phyloP scores from a whole-genome alignment of 805 yeast species.

The Wickerhamomyces queroliae region DNA sequence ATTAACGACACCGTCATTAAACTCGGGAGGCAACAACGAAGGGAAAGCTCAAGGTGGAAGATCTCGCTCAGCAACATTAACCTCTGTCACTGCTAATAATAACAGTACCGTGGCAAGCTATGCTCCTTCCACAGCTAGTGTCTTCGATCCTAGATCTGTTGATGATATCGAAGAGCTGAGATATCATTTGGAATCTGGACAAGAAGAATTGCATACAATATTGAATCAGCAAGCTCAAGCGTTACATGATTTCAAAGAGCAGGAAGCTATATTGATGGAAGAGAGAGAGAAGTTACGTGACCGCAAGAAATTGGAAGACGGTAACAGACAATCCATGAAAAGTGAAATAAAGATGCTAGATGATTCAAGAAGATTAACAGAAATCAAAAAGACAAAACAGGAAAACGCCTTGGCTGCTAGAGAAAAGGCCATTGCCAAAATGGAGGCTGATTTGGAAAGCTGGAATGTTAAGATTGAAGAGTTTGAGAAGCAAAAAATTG shows the following conservation, averaged over 20 bases:
- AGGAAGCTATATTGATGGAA: slow-evolving; percentile 26
- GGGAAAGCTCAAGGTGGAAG: slow-evolving; percentile 19
- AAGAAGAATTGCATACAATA: slow-evolving; percentile 33
- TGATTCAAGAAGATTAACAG: slow-evolving; percentile 32
- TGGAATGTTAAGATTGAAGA: slow-evolving; percentile 28
- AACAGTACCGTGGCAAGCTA: slow-evolving; percentile 6
- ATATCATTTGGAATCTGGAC: slow-evolving; percentile 33
- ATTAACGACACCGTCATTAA: slow-evolving; percentile 3
- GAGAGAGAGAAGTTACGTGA: slow-evolving; percentile 32
- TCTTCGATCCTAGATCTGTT: slow-evolving; percentile 19
- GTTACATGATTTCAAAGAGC: slow-evolving; percentile 32
- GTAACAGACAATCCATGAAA: slow-evolving; percentile 31
- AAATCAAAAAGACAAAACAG: slow-evolving; percentile 28
- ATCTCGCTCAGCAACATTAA: slow-evolving; percentile 30
- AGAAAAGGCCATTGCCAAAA: slow-evolving; percentile 25
- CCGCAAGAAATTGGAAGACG: slow-evolving; percentile 35
- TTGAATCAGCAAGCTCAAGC: slow-evolving; percentile 27
- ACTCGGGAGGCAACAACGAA: slow-evolving; percentile 18
- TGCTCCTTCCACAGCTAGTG: slow-evolving; percentile 5
- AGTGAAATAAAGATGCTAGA: slow-evolving; percentile 37
- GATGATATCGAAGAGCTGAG: slow-evolving; percentile 38
- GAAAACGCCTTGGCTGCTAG: slow-evolving; percentile 24
- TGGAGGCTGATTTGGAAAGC: slow-evolving; percentile 26
- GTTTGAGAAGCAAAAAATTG: slow-evolving; percentile 13
- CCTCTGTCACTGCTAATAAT: slow-evolving; percentile 11